Conservation (phyloP, 352 stramenopile genomes). For the Phytophthora macrochlamydospora region DNA sequence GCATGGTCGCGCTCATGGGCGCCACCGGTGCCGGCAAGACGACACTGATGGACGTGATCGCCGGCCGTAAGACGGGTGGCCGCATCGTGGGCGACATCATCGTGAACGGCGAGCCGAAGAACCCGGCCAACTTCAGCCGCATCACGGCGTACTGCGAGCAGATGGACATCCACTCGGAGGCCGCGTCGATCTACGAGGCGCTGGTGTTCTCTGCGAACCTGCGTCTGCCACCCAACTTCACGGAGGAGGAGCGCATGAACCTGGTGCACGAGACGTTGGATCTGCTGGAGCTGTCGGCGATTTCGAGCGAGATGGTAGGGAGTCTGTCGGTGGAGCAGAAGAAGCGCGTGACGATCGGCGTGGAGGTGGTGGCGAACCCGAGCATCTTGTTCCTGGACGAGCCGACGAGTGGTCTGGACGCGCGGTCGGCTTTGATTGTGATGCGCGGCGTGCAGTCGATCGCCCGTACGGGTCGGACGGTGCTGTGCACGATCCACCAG, state of each 20-base stretch:
- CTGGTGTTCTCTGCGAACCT: conserved; percentile 91
- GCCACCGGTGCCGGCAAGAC: conserved; percentile 66
- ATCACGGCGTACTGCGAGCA: conserved; percentile 73
- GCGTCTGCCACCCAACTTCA: conserved; percentile 61
- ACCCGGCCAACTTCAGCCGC: conserved; percentile 75
- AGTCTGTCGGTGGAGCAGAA: conserved; percentile 87
- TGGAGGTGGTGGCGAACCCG: conserved; percentile 93
- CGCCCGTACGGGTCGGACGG: conserved; percentile 82
- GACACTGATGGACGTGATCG: conserved; percentile 68
- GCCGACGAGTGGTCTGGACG: conserved; percentile 90
- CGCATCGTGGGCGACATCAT: conserved; percentile 82
- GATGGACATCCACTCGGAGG: conserved; percentile 89
- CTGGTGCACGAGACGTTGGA: conserved; percentile 63
- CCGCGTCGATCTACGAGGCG: conserved; percentile 88
- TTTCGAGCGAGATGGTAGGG: conserved; percentile 50
- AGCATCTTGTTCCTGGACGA: conserved; percentile 95
- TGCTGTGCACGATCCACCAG: conserved; percentile 74
- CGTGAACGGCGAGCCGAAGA: conserved; percentile 90
- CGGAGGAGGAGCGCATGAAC: conserved; percentile 47
- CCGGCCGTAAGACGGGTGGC: conserved; percentile 59
- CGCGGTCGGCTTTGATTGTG: conserved; percentile 84
- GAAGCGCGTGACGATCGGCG: conserved; percentile 94
- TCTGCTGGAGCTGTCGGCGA: conserved; percentile 53
- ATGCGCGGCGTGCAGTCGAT: conserved; percentile 88
- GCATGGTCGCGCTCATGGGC: conserved; percentile 78